Evolutionary conservation across 1,284 basidiomycete species (phyloP).

Genomic region (Schizophyllum commune): DNA sequence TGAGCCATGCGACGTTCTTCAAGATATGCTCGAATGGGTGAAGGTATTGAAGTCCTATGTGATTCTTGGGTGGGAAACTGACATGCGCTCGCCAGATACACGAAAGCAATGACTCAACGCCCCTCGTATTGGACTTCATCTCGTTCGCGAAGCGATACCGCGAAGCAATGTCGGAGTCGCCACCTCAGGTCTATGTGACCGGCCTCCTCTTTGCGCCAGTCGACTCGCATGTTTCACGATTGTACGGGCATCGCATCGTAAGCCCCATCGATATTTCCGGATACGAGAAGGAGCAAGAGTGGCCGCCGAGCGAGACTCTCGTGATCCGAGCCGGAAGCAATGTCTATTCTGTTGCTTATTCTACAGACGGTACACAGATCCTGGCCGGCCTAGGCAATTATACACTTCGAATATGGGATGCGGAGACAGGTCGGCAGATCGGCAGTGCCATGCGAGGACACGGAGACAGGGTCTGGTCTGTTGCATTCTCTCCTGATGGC

Average conservation of each 20-base stretch:
- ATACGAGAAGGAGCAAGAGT: not conserved
- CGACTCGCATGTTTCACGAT: not conserved
- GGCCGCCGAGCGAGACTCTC: not conserved
- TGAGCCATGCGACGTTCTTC: not conserved
- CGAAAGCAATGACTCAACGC: not conserved
- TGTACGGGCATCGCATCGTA: not conserved
- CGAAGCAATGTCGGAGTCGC: not conserved
- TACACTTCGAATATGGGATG: conserved; percentile 4
- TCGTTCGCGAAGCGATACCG: not conserved
- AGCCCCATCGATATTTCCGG: not conserved
- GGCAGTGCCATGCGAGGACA: not conserved
- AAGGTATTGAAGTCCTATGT: not conserved
- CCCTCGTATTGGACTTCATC: not conserved
- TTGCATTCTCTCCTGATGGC: not conserved
- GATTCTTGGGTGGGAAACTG: not conserved
- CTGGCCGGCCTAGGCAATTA: conserved; percentile 3
- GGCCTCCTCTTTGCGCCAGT: not conserved
- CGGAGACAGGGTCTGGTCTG: not conserved
- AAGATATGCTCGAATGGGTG: not conserved
- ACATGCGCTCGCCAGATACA: not conserved
- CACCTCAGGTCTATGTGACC: not conserved
- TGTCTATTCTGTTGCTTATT: conserved; percentile 1
- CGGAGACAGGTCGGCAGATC: not conserved
- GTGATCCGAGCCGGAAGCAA: not conserved
- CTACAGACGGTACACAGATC: conserved; percentile 4